Evolutionary conservation across 139 green algal species (phyloP).

Genomic region (Edaphochlamys debaryana): DNA sequence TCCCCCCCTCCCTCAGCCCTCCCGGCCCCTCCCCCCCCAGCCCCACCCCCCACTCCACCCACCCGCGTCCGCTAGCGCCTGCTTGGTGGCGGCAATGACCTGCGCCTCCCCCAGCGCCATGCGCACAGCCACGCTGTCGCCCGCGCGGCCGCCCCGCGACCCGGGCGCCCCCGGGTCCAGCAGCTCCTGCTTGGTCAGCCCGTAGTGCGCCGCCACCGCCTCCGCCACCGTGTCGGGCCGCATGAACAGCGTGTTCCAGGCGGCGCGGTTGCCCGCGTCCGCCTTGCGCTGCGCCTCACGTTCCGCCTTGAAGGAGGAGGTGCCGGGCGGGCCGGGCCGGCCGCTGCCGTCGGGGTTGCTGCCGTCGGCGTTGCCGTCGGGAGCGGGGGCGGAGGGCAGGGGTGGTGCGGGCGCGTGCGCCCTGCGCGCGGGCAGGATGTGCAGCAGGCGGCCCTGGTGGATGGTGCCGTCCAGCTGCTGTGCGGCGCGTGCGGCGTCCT

Average conservation of each 20-base stretch:
- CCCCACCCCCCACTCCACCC: too few relatives aligned
- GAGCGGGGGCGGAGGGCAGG: background rate
- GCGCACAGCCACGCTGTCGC: slow-evolving; percentile 51
- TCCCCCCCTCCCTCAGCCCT: too few relatives aligned
- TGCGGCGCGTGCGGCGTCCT: slow-evolving; percentile 77
- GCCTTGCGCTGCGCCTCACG: slow-evolving; percentile 80
- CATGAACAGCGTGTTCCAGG: slow-evolving; percentile 99
- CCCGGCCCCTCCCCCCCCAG: too few relatives aligned
- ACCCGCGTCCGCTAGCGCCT: slow-evolving; percentile 74
- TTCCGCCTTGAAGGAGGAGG: slow-evolving; percentile 61
- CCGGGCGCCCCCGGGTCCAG: slow-evolving; percentile 65
- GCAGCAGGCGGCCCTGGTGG: slow-evolving; percentile 93
- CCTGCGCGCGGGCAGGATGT: slow-evolving; percentile 87
- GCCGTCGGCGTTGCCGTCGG: too few relatives aligned
- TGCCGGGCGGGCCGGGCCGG: background rate
- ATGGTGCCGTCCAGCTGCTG: slow-evolving; percentile 75
- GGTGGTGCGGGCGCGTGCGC: too few relatives aligned
- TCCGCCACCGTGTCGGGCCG: slow-evolving; percentile 94
- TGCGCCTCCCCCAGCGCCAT: slow-evolving; percentile 96
- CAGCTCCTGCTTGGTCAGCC: slow-evolving; percentile 89
- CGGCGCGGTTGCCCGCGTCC: slow-evolving; percentile 76
- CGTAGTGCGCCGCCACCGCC: slow-evolving; percentile 89
- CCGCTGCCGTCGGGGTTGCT: background rate
- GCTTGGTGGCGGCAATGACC: slow-evolving; percentile 93
- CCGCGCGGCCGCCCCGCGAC: slow-evolving; percentile 47